Evolutionary conservation across 305 asterid genomes (phyloP).

Genomic region (Fraxinus sp.): DNA sequence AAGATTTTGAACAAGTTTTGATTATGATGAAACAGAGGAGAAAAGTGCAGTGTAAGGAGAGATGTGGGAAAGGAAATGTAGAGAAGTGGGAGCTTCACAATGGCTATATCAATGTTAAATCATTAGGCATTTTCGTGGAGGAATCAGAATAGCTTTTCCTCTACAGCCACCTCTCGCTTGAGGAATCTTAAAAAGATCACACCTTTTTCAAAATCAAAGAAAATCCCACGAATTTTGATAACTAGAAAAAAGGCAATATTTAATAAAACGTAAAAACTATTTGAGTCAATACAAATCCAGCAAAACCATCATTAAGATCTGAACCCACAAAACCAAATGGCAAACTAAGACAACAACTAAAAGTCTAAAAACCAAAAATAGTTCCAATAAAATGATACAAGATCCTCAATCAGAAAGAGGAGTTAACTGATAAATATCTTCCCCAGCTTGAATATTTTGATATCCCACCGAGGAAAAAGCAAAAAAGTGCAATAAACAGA

Average conservation of each 20-base stretch:
- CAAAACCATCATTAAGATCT: slow-evolving; percentile 48
- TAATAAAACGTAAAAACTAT: slow-evolving; percentile 14
- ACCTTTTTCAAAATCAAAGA: slow-evolving; percentile 41
- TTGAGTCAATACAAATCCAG: slow-evolving; percentile 16
- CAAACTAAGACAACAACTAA: neutral
- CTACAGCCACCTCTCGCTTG: slow-evolving; percentile 49
- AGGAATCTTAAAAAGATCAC: slow-evolving; percentile 68
- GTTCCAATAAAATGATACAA: slow-evolving; percentile 21
- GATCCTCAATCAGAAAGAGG: slow-evolving; percentile 7
- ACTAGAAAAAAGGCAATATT: neutral
- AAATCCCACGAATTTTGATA: slow-evolving; percentile 30
- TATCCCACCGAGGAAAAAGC: neutral
- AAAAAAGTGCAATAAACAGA: neutral
- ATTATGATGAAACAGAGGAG: slow-evolving; percentile 25
- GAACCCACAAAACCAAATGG: slow-evolving; percentile 25
- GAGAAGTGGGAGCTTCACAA: slow-evolving; percentile 45
- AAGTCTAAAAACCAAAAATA: slow-evolving; percentile 13
- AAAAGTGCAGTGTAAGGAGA: slow-evolving; percentile 22
- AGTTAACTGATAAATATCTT: neutral
- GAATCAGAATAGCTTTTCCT: slow-evolving; percentile 74
- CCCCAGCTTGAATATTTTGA: neutral
- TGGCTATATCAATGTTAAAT: slow-evolving; percentile 59
- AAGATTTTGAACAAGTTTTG: slow-evolving; percentile 10
- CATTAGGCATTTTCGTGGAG: slow-evolving; percentile 49
- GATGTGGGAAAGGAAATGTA: slow-evolving; percentile 29